phyloP scores from a whole-genome alignment of 306 rosid genomes.

The Cucumis hystrix region DNA sequence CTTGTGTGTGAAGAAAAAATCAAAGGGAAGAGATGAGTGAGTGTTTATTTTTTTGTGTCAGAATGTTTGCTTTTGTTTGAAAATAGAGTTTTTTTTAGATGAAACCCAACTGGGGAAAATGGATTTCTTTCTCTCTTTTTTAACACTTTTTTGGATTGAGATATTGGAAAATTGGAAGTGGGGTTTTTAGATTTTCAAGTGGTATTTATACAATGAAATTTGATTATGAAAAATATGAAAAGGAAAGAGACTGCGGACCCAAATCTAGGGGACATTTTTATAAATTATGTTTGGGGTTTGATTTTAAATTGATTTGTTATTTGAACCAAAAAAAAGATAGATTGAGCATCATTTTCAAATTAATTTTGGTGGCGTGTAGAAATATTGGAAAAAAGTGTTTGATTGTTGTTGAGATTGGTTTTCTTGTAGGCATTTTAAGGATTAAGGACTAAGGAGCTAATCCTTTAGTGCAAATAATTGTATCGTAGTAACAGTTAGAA shows the following conservation, averaged over 20 bases:
- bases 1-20: constrained; percentile 48
- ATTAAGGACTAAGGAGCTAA: neutral
- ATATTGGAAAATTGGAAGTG: neutral
- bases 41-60: neutral
- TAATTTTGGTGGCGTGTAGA: neutral
- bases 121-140: neutral
- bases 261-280: neutral
- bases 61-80: neutral
- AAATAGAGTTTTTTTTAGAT: neutral
- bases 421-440: neutral
- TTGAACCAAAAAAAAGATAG: neutral
- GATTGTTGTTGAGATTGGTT: neutral
- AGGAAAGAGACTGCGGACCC: neutral
- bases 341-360: constrained; percentile 23
- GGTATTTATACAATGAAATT: neutral
- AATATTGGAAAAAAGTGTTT: neutral
- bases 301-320: neutral
- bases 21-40: neutral
- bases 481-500: too few relatives aligned
- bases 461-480: neutral
- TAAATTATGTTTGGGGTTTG: neutral
- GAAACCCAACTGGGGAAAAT: neutral
- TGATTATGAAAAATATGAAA: neutral
- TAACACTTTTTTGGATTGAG: too few relatives aligned
- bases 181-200: neutral